phyloP scores from a whole-genome alignment of 768 basidiomycete species.

The Fistulinella prunicolor region DNA sequence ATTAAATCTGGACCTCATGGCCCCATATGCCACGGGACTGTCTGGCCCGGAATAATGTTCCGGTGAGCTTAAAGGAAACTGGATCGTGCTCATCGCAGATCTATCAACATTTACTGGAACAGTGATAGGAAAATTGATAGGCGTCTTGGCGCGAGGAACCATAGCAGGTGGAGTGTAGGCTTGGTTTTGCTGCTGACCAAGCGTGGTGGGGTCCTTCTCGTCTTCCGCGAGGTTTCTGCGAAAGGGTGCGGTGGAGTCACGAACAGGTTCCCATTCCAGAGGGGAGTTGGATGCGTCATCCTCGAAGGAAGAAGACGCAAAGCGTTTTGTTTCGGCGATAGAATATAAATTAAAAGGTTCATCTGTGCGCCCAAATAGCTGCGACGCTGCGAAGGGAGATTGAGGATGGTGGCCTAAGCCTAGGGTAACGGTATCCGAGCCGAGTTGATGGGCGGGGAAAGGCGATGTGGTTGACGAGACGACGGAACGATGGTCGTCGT shows the following conservation, averaged over 20 bases:
- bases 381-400: conserved; percentile 85
- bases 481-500: conserved; percentile 83
- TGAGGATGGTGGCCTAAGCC: conserved; percentile 57
- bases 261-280: conserved; percentile 45
- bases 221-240: conserved; percentile 73
- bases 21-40: conserved; percentile 49
- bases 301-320: conserved; percentile 52
- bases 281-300: conserved; percentile 53
- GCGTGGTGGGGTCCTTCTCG: conserved; percentile 55
- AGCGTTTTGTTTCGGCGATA: conserved; percentile 70
- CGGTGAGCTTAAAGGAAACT: conserved; percentile 78
- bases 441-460: conserved; percentile 78
- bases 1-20: conserved; percentile 60
- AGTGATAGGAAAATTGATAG: conserved; percentile 55
- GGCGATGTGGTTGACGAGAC: conserved; percentile 66
- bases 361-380: conserved; percentile 74
- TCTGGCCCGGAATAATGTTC: conserved; percentile 53
- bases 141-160: conserved; percentile 45
- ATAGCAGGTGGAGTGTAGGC: conserved; percentile 26
- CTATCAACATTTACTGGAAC: conserved; percentile 51
- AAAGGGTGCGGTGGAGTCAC: conserved; percentile 68
- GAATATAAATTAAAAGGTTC: conserved; percentile 82
- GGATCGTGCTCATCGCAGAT: conserved; percentile 61
- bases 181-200: conserved; percentile 38
- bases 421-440: conserved; percentile 39